phyloP scores from a whole-genome alignment of 2,329 filamentous ascomycete species.

The Ophiocordyceps camponoti-floridani region DNA sequence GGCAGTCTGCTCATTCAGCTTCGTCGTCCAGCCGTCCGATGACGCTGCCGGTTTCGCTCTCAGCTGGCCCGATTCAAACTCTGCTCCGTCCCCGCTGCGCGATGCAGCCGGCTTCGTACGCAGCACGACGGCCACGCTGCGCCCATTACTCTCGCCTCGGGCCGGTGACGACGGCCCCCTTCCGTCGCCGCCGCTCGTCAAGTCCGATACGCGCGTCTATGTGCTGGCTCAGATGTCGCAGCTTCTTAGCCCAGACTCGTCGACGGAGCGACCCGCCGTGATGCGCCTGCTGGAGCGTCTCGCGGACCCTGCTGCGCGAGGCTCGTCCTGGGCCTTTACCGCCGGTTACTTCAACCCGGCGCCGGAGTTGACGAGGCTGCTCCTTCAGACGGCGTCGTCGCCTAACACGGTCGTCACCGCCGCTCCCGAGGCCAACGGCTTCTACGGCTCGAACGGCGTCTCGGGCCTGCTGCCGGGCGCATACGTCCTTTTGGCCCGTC shows the following conservation, averaged over 20 bases:
- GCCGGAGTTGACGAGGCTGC: slow-evolving; percentile 58
- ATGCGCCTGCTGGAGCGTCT: slow-evolving; percentile 56
- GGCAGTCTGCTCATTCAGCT: slow-evolving; percentile 65
- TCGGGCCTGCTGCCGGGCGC: slow-evolving; percentile 82
- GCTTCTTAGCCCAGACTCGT: slow-evolving; percentile 58
- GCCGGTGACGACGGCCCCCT: neutral
- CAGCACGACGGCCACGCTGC: slow-evolving; percentile 48
- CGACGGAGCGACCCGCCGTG: slow-evolving; percentile 75
- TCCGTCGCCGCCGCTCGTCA: slow-evolving; percentile 4
- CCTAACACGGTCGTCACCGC: slow-evolving; percentile 79
- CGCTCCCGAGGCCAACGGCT: slow-evolving; percentile 85
- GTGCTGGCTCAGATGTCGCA: slow-evolving; percentile 79
- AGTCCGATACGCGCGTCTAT: slow-evolving; percentile 59
- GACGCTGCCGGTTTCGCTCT: slow-evolving; percentile 38
- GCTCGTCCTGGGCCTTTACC: slow-evolving; percentile 84
- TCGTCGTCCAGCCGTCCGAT: slow-evolving; percentile 49
- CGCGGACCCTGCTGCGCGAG: slow-evolving; percentile 40
- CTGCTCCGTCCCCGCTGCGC: slow-evolving; percentile 55
- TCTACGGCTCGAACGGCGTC: slow-evolving; percentile 74
- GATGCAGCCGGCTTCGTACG: slow-evolving; percentile 51
- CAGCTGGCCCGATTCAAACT: slow-evolving; percentile 60
- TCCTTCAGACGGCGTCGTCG: slow-evolving; percentile 53
- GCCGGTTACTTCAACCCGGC: slow-evolving; percentile 98
- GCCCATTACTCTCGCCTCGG: slow-evolving; percentile 39
- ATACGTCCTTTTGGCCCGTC: slow-evolving; percentile 73